Evolutionary conservation across 129 eudicot genomes (phyloP).

Genomic region (sunflower (Helianthus annuus)): DNA sequence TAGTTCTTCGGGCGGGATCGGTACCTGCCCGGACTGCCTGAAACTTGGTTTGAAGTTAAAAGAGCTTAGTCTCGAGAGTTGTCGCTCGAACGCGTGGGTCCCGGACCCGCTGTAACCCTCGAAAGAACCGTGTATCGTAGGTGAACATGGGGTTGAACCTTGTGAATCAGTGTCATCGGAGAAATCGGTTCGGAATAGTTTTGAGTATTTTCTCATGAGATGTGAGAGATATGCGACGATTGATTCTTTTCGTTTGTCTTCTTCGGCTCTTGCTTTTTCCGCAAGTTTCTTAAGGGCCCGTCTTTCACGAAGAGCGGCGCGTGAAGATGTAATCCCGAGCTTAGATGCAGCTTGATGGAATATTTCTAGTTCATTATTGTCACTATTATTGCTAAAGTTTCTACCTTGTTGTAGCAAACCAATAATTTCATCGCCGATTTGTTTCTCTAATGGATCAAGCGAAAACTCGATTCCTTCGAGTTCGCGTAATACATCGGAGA

Average conservation of each 20-base stretch:
- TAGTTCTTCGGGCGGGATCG: conserved; percentile 89
- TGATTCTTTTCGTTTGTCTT: conserved; percentile 92
- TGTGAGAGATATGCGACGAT: conserved; percentile 83
- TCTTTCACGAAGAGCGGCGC: conserved; percentile 91
- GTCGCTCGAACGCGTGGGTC: conserved; percentile 71
- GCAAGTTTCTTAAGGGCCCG: conserved; percentile 81
- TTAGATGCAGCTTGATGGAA: conserved; percentile 88
- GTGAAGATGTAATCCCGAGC: conserved; percentile 85
- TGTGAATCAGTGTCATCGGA: conserved; percentile 96
- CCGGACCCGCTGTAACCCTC: conserved; percentile 59
- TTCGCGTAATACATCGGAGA: conserved; percentile 68
- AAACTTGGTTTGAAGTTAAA: conserved; percentile 78
- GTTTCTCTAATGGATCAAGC: conserved; percentile 80
- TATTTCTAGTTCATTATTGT: conserved; percentile 73
- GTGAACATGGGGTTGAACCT: conserved; percentile 97
- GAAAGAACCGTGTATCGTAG: conserved; percentile 78
- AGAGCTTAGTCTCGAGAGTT: conserved; percentile 73
- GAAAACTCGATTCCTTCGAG: conserved; percentile 75
- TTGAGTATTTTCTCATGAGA: conserved; percentile 86
- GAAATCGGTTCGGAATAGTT: conserved; percentile 76
- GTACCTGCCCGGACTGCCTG: conserved; percentile 72
- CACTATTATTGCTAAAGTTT: conserved; percentile 62
- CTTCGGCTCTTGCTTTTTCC: conserved; percentile 84
- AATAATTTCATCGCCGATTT: conserved; percentile 88
- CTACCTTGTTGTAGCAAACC: conserved; percentile 89